Evolutionary conservation across 2,329 filamentous ascomycete genomes (phyloP).

Genomic region (Botrytis tulipae): DNA sequence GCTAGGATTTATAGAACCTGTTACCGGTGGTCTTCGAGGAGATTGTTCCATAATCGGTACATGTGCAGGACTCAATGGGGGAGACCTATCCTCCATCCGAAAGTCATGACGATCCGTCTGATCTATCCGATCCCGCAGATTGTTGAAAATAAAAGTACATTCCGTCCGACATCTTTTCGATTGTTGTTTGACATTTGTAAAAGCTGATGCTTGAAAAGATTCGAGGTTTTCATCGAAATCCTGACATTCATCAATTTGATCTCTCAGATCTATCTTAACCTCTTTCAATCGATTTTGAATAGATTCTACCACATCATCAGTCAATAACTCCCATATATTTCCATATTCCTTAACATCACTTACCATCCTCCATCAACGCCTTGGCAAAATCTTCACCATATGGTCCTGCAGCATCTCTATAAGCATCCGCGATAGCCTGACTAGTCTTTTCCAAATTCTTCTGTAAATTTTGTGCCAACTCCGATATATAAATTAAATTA

Average conservation of each 20-base stretch:
- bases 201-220: slow-evolving; percentile 31
- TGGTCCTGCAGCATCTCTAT: slow-evolving; percentile 27
- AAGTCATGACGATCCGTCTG: slow-evolving; percentile 18
- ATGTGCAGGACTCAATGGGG: slow-evolving; percentile 15
- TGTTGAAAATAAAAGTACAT: slow-evolving; percentile 33
- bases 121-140: slow-evolving; percentile 27
- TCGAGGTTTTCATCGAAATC: slow-evolving; percentile 35
- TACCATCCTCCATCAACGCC: slow-evolving; percentile 34
- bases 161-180: slow-evolving; percentile 31
- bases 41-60: slow-evolving; percentile 5
- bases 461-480: slow-evolving; percentile 30
- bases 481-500: slow-evolving; percentile 33
- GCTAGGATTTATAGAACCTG: not conserved
- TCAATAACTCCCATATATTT: slow-evolving; percentile 1
- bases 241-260: slow-evolving; percentile 33
- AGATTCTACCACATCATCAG: slow-evolving; percentile 27
- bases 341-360: slow-evolving; percentile 20
- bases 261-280: slow-evolving; percentile 33
- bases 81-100: slow-evolving; percentile 19
- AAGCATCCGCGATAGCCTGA: slow-evolving; percentile 32
- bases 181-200: slow-evolving; percentile 29
- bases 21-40: not conserved
- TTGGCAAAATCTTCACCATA: slow-evolving; percentile 32
- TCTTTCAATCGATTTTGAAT: slow-evolving; percentile 32
- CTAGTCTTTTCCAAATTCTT: slow-evolving; percentile 29